Percentiles rank a stretch among this genome's conserved stretches.
phyloP scores from a whole-genome alignment of 192 early-diverging fungal genomes.

The Ambispora gerdemannii region DNA sequence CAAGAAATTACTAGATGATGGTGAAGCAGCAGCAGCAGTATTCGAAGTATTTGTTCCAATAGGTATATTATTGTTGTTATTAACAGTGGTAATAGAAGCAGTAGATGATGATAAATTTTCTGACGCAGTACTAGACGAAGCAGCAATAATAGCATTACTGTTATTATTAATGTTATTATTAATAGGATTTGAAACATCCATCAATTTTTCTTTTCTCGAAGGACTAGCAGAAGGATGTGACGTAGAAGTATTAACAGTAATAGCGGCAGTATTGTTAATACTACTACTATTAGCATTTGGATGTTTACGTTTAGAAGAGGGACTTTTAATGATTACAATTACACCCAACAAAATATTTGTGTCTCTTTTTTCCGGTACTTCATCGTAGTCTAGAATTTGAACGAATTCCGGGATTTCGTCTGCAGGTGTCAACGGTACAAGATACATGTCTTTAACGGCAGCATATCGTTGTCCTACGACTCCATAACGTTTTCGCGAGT shows the following conservation, averaged over 20 bases:
- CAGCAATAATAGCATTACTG: too few relatives aligned
- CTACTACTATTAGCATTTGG: not conserved
- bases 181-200: not conserved
- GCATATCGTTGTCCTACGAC: slow-evolving; percentile 64
- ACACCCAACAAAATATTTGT: slow-evolving; percentile 28
- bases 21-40: not conserved
- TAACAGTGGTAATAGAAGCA: too few relatives aligned
- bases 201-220: slow-evolving; percentile 6
- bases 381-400: slow-evolving; percentile 44
- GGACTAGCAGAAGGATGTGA: too few relatives aligned
- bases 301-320: slow-evolving; percentile 26
- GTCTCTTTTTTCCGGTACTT: slow-evolving; percentile 26
- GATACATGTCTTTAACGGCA: slow-evolving; percentile 73
- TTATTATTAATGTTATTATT: not conserved
- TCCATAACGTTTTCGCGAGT: slow-evolving; percentile 56
- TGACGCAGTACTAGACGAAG: too few relatives aligned
- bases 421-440: slow-evolving; percentile 56
- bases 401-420: slow-evolving; percentile 59
- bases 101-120: too few relatives aligned
- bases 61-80: not conserved
- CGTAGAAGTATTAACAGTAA: too few relatives aligned
- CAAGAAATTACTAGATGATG: not conserved
- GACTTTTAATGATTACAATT: slow-evolving; percentile 21
- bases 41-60: not conserved
- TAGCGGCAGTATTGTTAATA: too few relatives aligned